phyloP scores from a whole-genome alignment of 352 stramenopile genomes.

The Pythium inflatum region DNA sequence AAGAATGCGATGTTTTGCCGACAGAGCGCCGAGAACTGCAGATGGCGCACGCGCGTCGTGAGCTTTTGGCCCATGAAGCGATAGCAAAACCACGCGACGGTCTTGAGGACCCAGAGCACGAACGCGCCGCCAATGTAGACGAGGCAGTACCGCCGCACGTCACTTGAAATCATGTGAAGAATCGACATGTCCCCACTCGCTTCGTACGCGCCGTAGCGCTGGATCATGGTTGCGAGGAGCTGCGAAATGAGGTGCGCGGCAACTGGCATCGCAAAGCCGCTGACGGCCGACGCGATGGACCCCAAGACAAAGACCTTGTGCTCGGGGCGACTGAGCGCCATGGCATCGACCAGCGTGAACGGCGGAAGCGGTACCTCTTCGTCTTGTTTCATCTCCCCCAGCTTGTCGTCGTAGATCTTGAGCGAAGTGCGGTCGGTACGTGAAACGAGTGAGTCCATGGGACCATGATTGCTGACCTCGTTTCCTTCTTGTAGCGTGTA shows the following conservation, averaged over 20 bases:
- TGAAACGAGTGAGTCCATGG: neutral
- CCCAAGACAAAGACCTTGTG: conserved; percentile 41
- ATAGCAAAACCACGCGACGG: conserved; percentile 50
- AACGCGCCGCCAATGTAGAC: conserved; percentile 46
- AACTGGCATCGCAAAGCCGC: conserved; percentile 41
- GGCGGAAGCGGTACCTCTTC: neutral
- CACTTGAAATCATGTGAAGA: conserved; percentile 40
- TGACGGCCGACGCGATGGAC: conserved; percentile 36
- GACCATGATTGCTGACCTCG: too few species aligned
- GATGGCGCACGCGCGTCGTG: conserved; percentile 45
- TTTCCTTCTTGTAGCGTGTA: conserved; percentile 6
- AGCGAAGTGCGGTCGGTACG: neutral
- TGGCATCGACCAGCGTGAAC: conserved; percentile 29
- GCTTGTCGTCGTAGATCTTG: neutral
- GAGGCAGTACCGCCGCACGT: conserved; percentile 40
- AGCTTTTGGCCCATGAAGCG: conserved; percentile 58
- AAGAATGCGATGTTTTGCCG: conserved; percentile 62
- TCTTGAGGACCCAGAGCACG: conserved; percentile 33
- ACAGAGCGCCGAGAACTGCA: conserved; percentile 54
- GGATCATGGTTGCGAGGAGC: conserved; percentile 36
- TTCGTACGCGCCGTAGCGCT: conserved; percentile 38
- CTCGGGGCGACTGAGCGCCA: conserved; percentile 36
- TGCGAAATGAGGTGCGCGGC: conserved; percentile 32
- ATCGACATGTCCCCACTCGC: conserved; percentile 23
- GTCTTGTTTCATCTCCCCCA: neutral